Conservation (phyloP, 305 asterid species). For the Solanum hybrid region DNA sequence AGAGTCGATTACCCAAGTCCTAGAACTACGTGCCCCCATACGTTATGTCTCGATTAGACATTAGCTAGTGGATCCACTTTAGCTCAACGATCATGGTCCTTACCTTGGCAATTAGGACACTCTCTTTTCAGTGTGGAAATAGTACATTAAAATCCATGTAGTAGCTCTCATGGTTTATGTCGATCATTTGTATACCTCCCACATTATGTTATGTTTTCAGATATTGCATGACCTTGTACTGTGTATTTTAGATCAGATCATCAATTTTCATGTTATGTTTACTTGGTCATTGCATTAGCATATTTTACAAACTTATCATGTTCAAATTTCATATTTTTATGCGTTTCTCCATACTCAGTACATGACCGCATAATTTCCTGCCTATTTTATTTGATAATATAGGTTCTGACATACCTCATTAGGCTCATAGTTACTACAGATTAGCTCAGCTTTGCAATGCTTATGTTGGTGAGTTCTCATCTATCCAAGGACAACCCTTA, state of each 20-base stretch:
- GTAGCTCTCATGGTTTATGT: not conserved
- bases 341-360: no score
- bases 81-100: not conserved
- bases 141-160: no score
- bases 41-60: not conserved
- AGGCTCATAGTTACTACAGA: not conserved
- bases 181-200: not conserved
- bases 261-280: not conserved
- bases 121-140: not conserved
- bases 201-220: not conserved
- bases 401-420: not conserved
- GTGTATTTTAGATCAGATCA: not conserved
- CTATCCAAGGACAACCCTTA: not conserved
- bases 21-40: not conserved
- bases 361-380: no score
- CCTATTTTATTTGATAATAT: no score
- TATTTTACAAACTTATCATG: not conserved
- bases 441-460: not conserved
- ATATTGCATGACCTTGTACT: not conserved
- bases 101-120: not conserved
- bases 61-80: not conserved
- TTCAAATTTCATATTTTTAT: no score
- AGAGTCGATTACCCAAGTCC: no score
- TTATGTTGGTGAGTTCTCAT: not conserved
- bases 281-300: not conserved